These are phyloP conservation scores for Knoxdaviesia proteae DNA, from an alignment of 2,329 filamentous ascomycete genomes.

Conservation along the genomic window DNA sequence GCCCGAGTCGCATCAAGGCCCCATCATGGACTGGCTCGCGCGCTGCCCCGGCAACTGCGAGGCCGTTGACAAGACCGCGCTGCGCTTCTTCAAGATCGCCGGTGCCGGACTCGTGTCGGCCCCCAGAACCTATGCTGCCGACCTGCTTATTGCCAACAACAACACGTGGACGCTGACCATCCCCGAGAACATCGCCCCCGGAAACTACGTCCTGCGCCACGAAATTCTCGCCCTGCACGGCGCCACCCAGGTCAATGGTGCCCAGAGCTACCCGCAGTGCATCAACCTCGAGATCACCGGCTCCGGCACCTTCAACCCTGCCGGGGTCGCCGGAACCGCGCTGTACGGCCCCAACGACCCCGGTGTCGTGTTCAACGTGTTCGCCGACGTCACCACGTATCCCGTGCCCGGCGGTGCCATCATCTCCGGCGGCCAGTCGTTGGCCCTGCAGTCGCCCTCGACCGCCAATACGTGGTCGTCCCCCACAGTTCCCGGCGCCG, in stretches of 20 bases:
- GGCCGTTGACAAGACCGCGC: constrained; percentile 25
- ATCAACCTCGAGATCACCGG: constrained; percentile 25
- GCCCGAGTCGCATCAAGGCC: constrained; percentile 23
- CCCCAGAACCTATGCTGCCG: constrained; percentile 14
- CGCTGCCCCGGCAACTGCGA: constrained; percentile 35
- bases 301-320: constrained; percentile 18
- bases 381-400: constrained; percentile 15
- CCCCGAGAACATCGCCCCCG: constrained; percentile 12
- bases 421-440: constrained; percentile 8
- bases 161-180: constrained; percentile 14
- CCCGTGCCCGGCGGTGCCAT: constrained; percentile 15
- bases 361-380: constrained; percentile 40
- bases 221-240: constrained; percentile 29
- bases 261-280: constrained; percentile 29
- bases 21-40: constrained; percentile 43
- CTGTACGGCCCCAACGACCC: constrained; percentile 36
- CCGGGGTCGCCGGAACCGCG: constrained; percentile 5
- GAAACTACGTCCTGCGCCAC: constrained; percentile 27
- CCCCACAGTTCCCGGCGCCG: background rate
- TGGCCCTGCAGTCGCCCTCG: background rate
- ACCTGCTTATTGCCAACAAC: constrained; percentile 19
- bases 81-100: constrained; percentile 45
- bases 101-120: constrained; percentile 28
- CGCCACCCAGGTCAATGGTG: constrained; percentile 16
- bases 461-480: background rate